Evolutionary conservation across 2,329 filamentous ascomycete species (phyloP).

Genomic region (Cryphonectria radicalis): DNA sequence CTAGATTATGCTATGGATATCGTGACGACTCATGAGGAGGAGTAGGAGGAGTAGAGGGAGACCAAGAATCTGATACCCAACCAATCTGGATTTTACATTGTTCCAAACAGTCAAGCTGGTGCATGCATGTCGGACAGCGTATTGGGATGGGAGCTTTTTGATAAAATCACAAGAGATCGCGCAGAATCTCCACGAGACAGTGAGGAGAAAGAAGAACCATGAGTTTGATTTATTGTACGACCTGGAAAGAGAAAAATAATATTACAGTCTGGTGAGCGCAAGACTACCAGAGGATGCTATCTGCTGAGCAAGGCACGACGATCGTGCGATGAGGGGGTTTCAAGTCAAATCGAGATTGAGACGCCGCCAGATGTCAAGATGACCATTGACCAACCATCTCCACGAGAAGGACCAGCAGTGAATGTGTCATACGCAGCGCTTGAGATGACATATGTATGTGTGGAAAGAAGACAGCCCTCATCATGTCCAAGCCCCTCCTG

Average conservation of each 20-base stretch:
- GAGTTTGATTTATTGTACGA: neutral
- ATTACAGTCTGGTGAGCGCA: constrained; percentile 23
- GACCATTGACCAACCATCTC: constrained; percentile 7
- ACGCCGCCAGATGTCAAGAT: constrained; percentile 25
- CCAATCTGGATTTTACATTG: neutral
- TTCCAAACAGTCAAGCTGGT: neutral
- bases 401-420: constrained; percentile 19
- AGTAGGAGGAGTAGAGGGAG: neutral
- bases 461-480: constrained; percentile 23
- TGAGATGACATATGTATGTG: constrained; percentile 21
- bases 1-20: constrained; percentile 31
- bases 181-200: neutral
- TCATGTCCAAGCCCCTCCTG: constrained; percentile 24
- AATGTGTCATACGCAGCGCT: constrained; percentile 24
- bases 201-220: constrained; percentile 1
- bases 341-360: constrained; percentile 23
- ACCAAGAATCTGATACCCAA: constrained; percentile 1
- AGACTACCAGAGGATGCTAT: constrained; percentile 24
- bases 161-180: neutral
- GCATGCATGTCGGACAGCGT: too few relatives aligned
- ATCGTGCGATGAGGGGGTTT: constrained; percentile 28
- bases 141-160: neutral
- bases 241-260: constrained; percentile 19
- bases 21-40: constrained; percentile 16
- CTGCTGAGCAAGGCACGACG: constrained; percentile 27